A percentile compares a stretch with the other conserved stretches of the same genome.
phyloP scores from a whole-genome alignment of 768 basidiomycete genomes.

The Hirschioporus abietinus region DNA sequence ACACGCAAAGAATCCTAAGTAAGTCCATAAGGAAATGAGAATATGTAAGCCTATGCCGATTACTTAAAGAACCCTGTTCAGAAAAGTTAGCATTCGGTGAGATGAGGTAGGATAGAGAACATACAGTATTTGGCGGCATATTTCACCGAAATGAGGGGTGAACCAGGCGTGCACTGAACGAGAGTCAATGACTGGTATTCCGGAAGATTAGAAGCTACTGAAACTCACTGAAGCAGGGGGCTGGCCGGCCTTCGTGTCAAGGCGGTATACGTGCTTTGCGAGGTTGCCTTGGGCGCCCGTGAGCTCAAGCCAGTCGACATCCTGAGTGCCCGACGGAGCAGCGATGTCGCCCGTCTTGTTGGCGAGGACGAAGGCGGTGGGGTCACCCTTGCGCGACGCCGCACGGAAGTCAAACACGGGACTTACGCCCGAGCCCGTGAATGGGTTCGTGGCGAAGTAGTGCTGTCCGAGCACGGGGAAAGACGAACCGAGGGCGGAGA shows the following conservation, averaged over 20 bases:
- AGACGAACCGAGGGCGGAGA: conserved; percentile 12
- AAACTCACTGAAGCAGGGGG: conserved; percentile 43
- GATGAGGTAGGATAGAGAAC: conserved; percentile 11
- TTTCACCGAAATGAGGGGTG: conserved; percentile 39
- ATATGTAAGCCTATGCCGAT: not conserved
- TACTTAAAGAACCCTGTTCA: not conserved
- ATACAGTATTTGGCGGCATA: conserved; percentile 50
- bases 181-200: conserved; percentile 1
- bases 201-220: not conserved
- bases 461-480: conserved; percentile 40
- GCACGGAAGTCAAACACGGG: conserved; percentile 56
- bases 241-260: conserved; percentile 48
- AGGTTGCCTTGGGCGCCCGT: conserved; percentile 40
- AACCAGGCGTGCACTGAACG: conserved; percentile 29
- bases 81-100: not conserved
- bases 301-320: conserved; percentile 56
- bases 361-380: conserved; percentile 42
- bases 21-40: not conserved
- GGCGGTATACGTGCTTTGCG: conserved; percentile 46
- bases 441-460: conserved; percentile 48
- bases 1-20: not conserved
- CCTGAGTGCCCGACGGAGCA: conserved; percentile 33
- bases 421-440: conserved; percentile 33
- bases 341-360: conserved; percentile 36
- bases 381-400: conserved; percentile 33